A percentile compares a stretch with the other conserved stretches of the same genome.
Conservation (phyloP, 2,329 filamentous ascomycete species). For the Fusarium oxysporum region DNA sequence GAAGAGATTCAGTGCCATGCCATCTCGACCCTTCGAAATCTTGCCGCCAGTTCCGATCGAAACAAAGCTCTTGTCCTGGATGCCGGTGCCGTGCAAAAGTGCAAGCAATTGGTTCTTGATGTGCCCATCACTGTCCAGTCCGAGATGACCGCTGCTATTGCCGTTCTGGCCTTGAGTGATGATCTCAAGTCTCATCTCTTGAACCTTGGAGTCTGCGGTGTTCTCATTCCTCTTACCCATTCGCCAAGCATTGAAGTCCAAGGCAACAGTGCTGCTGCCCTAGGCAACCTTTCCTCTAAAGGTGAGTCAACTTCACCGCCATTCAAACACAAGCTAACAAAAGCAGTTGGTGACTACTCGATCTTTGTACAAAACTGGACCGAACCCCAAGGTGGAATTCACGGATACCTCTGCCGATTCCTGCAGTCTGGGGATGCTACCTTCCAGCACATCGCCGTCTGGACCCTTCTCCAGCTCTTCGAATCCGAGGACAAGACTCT, state of each 20-base stretch:
- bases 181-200: conserved; percentile 93
- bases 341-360: conserved; percentile 90
- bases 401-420: conserved; percentile 94
- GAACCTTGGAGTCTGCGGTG: conserved; percentile 93
- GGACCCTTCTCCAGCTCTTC: conserved; percentile 94
- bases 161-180: conserved; percentile 93
- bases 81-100: conserved; percentile 96
- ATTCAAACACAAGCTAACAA: conserved; percentile 1
- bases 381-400: conserved; percentile 91
- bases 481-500: conserved; percentile 93
- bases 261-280: conserved; percentile 94
- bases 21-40: conserved; percentile 94
- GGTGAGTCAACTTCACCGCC: conserved; percentile 64
- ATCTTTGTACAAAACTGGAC: conserved; percentile 97
- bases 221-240: conserved; percentile 93
- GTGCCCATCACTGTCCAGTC: conserved; percentile 96
- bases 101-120: conserved; percentile 94
- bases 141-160: conserved; percentile 99
- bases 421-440: conserved; percentile 94
- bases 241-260: conserved; percentile 98
- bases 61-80: conserved; percentile 99
- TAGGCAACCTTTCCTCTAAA: conserved; percentile 97
- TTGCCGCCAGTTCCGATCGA: conserved; percentile 94
- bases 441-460: conserved; percentile 99
- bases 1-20: conserved; percentile 99